Evolutionary conservation across 2,329 filamentous ascomycete genomes (phyloP).

Genomic region (Fusarium devonianum): DNA sequence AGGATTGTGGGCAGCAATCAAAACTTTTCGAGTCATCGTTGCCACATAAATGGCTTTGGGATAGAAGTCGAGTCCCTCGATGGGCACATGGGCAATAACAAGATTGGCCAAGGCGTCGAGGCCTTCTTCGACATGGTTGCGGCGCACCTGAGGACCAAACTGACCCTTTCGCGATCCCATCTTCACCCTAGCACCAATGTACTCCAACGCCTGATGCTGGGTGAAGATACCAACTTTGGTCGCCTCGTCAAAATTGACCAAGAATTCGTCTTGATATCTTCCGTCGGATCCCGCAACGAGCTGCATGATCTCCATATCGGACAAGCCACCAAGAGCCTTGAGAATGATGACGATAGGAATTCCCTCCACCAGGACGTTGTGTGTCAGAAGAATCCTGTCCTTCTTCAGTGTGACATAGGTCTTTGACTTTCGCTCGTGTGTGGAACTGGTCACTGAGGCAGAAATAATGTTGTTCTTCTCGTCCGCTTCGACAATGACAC

Average conservation of each 20-base stretch:
- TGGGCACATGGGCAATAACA: constrained; percentile 92
- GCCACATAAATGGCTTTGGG: constrained; percentile 97
- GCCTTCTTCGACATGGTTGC: constrained; percentile 89
- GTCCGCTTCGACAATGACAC: constrained; percentile 94
- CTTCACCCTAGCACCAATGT: constrained; percentile 85
- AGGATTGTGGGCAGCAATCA: constrained; percentile 91
- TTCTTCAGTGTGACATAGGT: constrained; percentile 96
- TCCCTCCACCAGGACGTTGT: constrained; percentile 92
- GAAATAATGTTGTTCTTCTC: constrained; percentile 92
- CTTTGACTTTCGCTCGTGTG: constrained; percentile 97
- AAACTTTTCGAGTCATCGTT: constrained; percentile 94
- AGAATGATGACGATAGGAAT: constrained; percentile 94
- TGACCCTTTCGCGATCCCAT: constrained; percentile 75
- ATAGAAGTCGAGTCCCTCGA: constrained; percentile 89
- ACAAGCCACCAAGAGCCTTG: constrained; percentile 91
- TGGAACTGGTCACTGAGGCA: constrained; percentile 96
- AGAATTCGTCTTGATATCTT: constrained; percentile 91
- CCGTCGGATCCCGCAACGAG: constrained; percentile 88
- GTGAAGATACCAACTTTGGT: constrained; percentile 85
- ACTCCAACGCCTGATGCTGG: constrained; percentile 94
- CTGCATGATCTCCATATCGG: constrained; percentile 93
- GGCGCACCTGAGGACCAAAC: constrained; percentile 63
- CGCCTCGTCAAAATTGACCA: constrained; percentile 93
- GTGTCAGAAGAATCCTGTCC: constrained; percentile 84
- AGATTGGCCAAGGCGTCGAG: constrained; percentile 92